These are phyloP conservation scores for Pichia gijzeniarum DNA, from an alignment of 805 yeast genomes.

Conservation along the genomic window DNA sequence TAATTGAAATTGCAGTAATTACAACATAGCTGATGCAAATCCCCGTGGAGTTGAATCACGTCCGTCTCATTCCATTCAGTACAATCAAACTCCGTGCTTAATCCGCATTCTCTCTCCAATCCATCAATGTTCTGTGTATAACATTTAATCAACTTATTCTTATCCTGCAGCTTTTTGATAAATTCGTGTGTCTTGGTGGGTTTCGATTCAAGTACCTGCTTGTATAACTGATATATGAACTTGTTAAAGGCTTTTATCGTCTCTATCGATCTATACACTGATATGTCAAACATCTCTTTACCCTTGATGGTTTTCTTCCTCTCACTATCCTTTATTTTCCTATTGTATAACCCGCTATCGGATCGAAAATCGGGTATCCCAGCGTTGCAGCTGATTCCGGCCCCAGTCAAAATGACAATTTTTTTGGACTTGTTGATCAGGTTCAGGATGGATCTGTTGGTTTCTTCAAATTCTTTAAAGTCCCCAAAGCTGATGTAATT, in stretches of 20 bases:
- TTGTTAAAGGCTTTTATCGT: slow-evolving; percentile 73
- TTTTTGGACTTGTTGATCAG: slow-evolving; percentile 42
- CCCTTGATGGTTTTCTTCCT: slow-evolving; percentile 70
- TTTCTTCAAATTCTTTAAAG: not conserved
- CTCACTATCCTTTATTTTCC: slow-evolving; percentile 39
- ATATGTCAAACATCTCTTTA: slow-evolving; percentile 84
- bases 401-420: slow-evolving; percentile 79
- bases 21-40: slow-evolving; percentile 69
- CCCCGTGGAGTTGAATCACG: slow-evolving; percentile 90
- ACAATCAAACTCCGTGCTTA: slow-evolving; percentile 50
- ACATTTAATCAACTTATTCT: slow-evolving; percentile 68
- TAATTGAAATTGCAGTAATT: slow-evolving; percentile 55
- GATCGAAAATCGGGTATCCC: slow-evolving; percentile 96
- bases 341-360: slow-evolving; percentile 70
- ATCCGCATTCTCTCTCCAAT: slow-evolving; percentile 59
- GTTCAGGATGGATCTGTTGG: slow-evolving; percentile 31
- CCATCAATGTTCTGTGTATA: slow-evolving; percentile 96
- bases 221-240: slow-evolving; percentile 77
- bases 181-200: slow-evolving; percentile 85
- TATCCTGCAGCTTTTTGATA: slow-evolving; percentile 51
- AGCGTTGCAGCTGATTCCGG: slow-evolving; percentile 94
- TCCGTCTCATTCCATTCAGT: slow-evolving; percentile 56
- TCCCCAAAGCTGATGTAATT: slow-evolving; percentile 8
- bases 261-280: slow-evolving; percentile 62
- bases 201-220: slow-evolving; percentile 53